Base-by-base conservation (phyloP, 257 asterid genomes). In the Coffea eugenioides region DNA sequence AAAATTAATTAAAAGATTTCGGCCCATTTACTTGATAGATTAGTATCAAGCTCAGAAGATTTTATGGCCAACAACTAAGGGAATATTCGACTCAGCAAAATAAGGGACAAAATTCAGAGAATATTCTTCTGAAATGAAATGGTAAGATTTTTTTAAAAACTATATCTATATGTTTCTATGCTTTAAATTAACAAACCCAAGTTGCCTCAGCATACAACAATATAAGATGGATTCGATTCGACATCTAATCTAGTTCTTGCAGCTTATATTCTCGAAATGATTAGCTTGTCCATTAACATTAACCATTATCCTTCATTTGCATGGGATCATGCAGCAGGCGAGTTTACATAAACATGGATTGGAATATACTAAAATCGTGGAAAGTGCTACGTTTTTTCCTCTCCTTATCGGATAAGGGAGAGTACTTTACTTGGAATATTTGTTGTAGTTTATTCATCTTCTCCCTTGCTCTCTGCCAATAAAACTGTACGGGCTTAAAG, bases 391-490 rank as follows among this genome's bases (percentile, higher is more conserved):
- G n/a, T 4, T 67, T 34, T 67, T 67, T 67, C 16, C 11, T 5
- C 20, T 25, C 71, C 71, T 48, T 54, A 25, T 49, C 46, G 64
- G 77, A 70, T 69, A n/a, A 57, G 71, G 57, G 62, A 57, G 71
- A 78, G 71, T 56, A 69, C 23, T 43, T 56, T 41, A 18, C 31
- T 16, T 14, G 45, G 25, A 34, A 16, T 64, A 80, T 48, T 64
- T 52, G 21, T 65, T 45, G 48, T 59, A 18, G 0, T 43, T 64
- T 23, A n/a, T 21, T 75, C 23, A 0, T 36, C 3, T 16, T 34
- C 20, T 75, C 39, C 14, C 18, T 8, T 23, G 1, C 34, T 5
- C 12, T 23, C 45, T 13, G 66, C 52, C 68, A 16, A 52, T 52
- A 36, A 71, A 21, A 36, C 20, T 43, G 25, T 31, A 20, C 20